Percentiles rank a stretch among this genome's conserved stretches.
phyloP scores from a whole-genome alignment of 2,329 filamentous ascomycete species.

The Exophiala alcalophila region DNA sequence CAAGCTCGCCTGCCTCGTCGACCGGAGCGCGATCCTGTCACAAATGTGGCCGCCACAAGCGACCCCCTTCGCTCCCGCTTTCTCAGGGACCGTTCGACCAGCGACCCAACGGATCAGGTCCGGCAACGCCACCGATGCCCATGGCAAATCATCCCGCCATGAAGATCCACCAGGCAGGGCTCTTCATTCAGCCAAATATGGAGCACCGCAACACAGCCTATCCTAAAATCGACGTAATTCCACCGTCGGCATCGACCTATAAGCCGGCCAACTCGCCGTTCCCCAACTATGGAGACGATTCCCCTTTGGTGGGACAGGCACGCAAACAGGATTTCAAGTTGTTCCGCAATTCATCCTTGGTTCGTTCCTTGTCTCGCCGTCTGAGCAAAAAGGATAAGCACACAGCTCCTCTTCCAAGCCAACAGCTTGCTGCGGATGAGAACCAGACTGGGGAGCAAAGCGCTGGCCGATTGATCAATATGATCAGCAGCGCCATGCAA shows the following conservation, averaged over 20 bases:
- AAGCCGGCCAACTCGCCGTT: conserved; percentile 14
- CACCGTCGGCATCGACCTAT: conserved; percentile 22
- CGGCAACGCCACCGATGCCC: conserved; percentile 12
- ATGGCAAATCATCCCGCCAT: conserved; percentile 17
- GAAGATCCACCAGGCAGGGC: conserved; percentile 13
- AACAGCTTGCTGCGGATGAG: conserved; percentile 20
- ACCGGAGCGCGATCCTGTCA: conserved; percentile 11
- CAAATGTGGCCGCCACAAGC: conserved; percentile 24
- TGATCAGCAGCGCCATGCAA: conserved; percentile 27
- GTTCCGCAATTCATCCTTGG: conserved; percentile 27
- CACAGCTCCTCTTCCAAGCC: conserved; percentile 25
- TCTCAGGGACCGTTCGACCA: conserved; percentile 3
- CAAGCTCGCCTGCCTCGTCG: conserved; percentile 15
- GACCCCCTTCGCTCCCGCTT: conserved; percentile 8
- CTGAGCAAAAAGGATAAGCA: conserved; percentile 27
- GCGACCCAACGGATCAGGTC: conserved; percentile 6
- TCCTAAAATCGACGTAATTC: conserved; percentile 26
- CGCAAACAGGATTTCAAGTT: conserved; percentile 14
- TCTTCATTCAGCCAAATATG: conserved; percentile 18
- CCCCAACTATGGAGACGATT: conserved; percentile 21
- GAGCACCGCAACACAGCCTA: conserved; percentile 11
- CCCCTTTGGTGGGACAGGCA: conserved; percentile 20
- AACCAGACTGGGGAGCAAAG: conserved; percentile 23
- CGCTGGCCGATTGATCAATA: conserved; percentile 26
- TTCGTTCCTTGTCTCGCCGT: conserved; percentile 26